Evolutionary conservation across 768 basidiomycete species (phyloP).

Genomic region (Pholiota conissans): DNA sequence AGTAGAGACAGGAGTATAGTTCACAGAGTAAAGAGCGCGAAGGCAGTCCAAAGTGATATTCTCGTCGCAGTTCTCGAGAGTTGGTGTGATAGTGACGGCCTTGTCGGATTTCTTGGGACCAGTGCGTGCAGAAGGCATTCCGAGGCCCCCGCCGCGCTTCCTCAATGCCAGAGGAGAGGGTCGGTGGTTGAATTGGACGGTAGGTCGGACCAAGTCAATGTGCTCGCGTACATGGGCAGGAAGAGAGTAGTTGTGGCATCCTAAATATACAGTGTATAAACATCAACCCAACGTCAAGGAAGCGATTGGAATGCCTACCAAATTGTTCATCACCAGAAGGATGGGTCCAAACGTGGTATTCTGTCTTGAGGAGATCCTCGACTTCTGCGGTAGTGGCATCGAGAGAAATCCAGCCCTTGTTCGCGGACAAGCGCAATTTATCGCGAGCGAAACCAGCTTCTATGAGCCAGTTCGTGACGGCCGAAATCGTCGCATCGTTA

Average conservation of each 20-base stretch:
- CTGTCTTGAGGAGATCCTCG: conserved; percentile 40
- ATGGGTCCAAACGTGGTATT: conserved; percentile 48
- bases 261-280: conserved; percentile 20
- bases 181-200: conserved; percentile 39
- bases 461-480: conserved; percentile 46
- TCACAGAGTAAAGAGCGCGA: conserved; percentile 25
- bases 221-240: conserved; percentile 41
- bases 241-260: conserved; percentile 39
- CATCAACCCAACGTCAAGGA: neutral
- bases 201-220: conserved; percentile 41
- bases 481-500: conserved; percentile 39
- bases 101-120: conserved; percentile 27
- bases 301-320: conserved; percentile 23
- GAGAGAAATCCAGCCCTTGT: conserved; percentile 44
- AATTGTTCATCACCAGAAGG: conserved; percentile 39
- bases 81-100: conserved; percentile 21
- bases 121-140: conserved; percentile 18
- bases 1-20: conserved; percentile 26
- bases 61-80: conserved; percentile 24
- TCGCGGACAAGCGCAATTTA: conserved; percentile 37
- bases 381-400: conserved; percentile 42
- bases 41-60: conserved; percentile 30
- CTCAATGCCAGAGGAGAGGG: conserved; percentile 20
- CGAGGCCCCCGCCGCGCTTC: conserved; percentile 24
- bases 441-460: conserved; percentile 39